Base-by-base conservation (phyloP, 345 rosid genomes). In the Lumnitzera racemosa region DNA sequence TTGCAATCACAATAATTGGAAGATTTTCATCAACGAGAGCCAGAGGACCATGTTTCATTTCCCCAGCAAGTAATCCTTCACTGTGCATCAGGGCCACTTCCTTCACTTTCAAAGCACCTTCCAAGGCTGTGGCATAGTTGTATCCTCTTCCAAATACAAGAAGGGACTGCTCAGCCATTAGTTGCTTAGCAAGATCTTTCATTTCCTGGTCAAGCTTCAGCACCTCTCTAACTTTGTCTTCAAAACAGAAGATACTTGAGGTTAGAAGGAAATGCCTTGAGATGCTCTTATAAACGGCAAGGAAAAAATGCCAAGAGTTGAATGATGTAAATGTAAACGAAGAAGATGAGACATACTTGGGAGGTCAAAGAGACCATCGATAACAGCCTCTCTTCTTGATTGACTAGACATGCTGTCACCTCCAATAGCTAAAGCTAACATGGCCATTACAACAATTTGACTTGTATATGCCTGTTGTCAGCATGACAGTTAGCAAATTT, bases 1-100 rank as follows among this genome's bases (percentile, higher is more conserved):
- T 92, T 20, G 98, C 96, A 54, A 92, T 84, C 24, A 92, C 98
- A 11, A 80, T 73, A 24, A 89, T 87, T 0, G 97, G 87, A 3
- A 84, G 90, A 78, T 76, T 83, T 79, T 92, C 97, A 65, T 92
- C 98, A 43, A 92, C 98, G 46, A 92, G 70, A 60, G 98, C 98
- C 74, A 92, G 76, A 65, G 98, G 97, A 59, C 98, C 98, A 51
- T 92, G 98, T 72, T 92, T 92, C 98, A 92, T 92, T 76, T 92
- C 98, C 67, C 97, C 98, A 46, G 98, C 98, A 59, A 92, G 91
- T 63, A 92, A 83, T 43, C 98, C 98, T 72, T 89, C 98, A 27
- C 96, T 87, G 68, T 92, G 98, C 98, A 92, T 92, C 46, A 92
- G 94, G 46, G 98, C 77, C 48, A 92, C 98, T 75, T 92, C 98